These are phyloP conservation scores for Paraphaeosphaeria minitans DNA, from an alignment of 2,329 filamentous ascomycete genomes.

Conservation along the genomic window DNA sequence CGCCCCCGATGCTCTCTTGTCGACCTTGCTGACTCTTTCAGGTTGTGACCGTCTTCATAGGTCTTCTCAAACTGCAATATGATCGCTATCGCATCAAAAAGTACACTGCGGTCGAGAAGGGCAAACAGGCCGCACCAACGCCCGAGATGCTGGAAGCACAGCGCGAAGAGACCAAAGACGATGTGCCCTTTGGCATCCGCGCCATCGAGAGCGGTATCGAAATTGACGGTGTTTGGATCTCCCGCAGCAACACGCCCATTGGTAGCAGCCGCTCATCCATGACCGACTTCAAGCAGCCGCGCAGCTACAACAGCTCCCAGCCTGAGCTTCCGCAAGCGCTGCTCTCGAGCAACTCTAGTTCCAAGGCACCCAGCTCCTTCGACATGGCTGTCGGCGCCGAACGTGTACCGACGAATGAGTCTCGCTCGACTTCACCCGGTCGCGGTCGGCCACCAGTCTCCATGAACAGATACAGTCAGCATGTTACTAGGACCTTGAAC, in stretches of 20 bases:
- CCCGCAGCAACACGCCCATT: slow-evolving; percentile 51
- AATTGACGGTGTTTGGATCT: slow-evolving; percentile 76
- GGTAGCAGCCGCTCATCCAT: slow-evolving; percentile 45
- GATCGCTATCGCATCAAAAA: slow-evolving; percentile 50
- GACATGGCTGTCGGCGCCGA: slow-evolving; percentile 48
- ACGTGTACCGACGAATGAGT: slow-evolving; percentile 35
- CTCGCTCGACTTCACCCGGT: slow-evolving; percentile 38
- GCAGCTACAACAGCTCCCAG: slow-evolving; percentile 39
- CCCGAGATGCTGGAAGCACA: slow-evolving; percentile 70
- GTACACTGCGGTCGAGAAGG: slow-evolving; percentile 48
- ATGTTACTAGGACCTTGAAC: slow-evolving; percentile 36
- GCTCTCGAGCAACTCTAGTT: slow-evolving; percentile 43
- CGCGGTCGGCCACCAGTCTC: slow-evolving; percentile 40
- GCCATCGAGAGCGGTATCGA: slow-evolving; percentile 83
- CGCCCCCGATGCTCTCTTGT: background rate
- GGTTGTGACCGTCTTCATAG: slow-evolving; percentile 69
- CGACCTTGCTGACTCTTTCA: slow-evolving; percentile 41
- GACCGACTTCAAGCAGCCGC: slow-evolving; percentile 35
- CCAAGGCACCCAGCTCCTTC: slow-evolving; percentile 43
- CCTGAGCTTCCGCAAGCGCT: slow-evolving; percentile 39
- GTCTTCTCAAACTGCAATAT: slow-evolving; percentile 67
- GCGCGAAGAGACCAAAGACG: slow-evolving; percentile 61
- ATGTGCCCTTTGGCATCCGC: slow-evolving; percentile 83
- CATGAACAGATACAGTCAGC: slow-evolving; percentile 46
- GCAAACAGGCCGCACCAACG: slow-evolving; percentile 49